Evolutionary conservation across 768 basidiomycete species (phyloP), one percentile per base, ranked within the genome.

Genomic region (Lanmaoa pseudosensibilis): DNA sequence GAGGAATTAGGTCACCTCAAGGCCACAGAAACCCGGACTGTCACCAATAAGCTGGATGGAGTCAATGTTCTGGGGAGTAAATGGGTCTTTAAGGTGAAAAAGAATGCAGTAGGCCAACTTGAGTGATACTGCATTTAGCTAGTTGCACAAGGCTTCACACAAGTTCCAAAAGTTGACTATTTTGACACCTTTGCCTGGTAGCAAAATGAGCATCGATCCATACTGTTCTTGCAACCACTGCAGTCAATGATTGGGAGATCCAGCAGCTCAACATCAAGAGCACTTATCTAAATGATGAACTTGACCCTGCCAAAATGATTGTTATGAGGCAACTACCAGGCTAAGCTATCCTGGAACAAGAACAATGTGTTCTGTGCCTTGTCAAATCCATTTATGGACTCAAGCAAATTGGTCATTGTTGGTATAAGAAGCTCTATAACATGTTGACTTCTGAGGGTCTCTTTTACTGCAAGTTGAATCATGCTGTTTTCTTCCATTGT

Each of bases 41-140:
- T 55, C 8, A 16, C 49, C 2, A 12, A 37, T 11, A 11, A 34
- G 5, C 49, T 21, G 9, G 44, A 38, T 10, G 55, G 49, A 7
- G 32, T 11, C 1, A 56, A 56, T 21, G 3, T 56, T 0, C n/a
- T 57, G 4, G 21, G 37, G 18, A 18, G 40, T 19, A 53, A 57
- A 32, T 57, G 51, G 55, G 55, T 56, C 19, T 57, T 57, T 34
- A 41, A 48, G 5, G 46, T 49, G 2, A 57, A 53, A 12, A 53
- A 53, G 36, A 47, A 53, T 5, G 19, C 39, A 0, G 47, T 36
- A 0, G 34, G 52, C 3, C 23, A 57, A 3, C 33, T 57, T 3
- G 27, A 53, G 11, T 21, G 30, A 5, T 53, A 57, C 40, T 23
- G 34, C 4, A 52, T n/a, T 0, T 6, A n/a, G 5, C 21, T 57